phyloP scores from a whole-genome alignment of 2,329 filamentous ascomycete genomes.

The Escovopsis sp. region DNA sequence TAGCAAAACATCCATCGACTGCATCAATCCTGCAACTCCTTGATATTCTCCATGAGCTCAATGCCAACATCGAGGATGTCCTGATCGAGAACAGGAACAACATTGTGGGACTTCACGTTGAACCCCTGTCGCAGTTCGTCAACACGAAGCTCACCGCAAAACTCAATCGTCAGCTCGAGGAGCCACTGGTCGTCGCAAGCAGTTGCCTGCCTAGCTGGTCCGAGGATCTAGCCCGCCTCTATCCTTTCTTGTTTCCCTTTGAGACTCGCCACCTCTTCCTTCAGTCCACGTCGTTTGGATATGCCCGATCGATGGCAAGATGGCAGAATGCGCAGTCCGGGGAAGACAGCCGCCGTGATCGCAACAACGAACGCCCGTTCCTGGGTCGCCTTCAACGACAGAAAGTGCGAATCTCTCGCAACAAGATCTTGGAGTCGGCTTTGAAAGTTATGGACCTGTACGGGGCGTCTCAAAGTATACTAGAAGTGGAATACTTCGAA shows the following conservation, averaged over 20 bases:
- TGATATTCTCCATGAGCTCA: slow-evolving; percentile 82
- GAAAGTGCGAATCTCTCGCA: slow-evolving; percentile 91
- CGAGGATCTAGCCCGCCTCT: slow-evolving; percentile 82
- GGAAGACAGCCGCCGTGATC: slow-evolving; percentile 67
- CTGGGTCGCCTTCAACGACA: slow-evolving; percentile 84
- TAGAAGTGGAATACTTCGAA: slow-evolving; percentile 98
- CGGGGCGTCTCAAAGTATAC: slow-evolving; percentile 84
- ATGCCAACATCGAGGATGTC: slow-evolving; percentile 85
- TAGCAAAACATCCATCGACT: slow-evolving; percentile 72
- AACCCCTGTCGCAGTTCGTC: slow-evolving; percentile 86
- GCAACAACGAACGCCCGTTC: slow-evolving; percentile 82
- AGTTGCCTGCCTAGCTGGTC: slow-evolving; percentile 94
- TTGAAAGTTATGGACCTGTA: slow-evolving; percentile 99
- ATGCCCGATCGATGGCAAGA: slow-evolving; percentile 89
- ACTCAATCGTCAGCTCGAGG: slow-evolving; percentile 89
- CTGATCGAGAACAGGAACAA: slow-evolving; percentile 59
- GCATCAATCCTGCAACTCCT: slow-evolving; percentile 77
- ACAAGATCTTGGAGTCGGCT: slow-evolving; percentile 90
- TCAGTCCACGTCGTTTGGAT: slow-evolving; percentile 95
- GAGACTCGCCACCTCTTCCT: slow-evolving; percentile 94
- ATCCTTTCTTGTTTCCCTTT: slow-evolving; percentile 95
- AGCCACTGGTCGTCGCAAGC: slow-evolving; percentile 91
- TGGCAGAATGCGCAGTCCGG: slow-evolving; percentile 87
- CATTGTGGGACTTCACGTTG: slow-evolving; percentile 54
- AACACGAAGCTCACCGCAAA: slow-evolving; percentile 98